These are phyloP conservation scores for Leptosphaerulina australis DNA, from an alignment of 2,329 filamentous ascomycete species.

Conservation along the genomic window DNA sequence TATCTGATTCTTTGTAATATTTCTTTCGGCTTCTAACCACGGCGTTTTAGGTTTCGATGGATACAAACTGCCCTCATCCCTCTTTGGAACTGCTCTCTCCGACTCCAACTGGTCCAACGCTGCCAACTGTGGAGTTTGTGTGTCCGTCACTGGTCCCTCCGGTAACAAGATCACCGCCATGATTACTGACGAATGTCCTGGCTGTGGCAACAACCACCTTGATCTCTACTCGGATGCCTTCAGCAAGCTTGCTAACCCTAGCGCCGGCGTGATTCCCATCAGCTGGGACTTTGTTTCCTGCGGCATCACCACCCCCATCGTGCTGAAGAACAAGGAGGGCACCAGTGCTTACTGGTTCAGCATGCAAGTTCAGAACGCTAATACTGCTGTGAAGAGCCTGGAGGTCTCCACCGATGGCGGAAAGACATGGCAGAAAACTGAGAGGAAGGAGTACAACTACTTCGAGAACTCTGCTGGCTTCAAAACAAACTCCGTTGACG, in stretches of 20 bases:
- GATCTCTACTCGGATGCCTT: constrained; percentile 63
- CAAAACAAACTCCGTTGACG: constrained; percentile 59
- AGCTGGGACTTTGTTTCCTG: constrained; percentile 59
- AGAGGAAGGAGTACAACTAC: constrained; percentile 61
- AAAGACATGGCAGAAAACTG: constrained; percentile 63
- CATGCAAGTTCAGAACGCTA: constrained; percentile 70
- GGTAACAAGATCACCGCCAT: constrained; percentile 68
- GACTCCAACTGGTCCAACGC: constrained; percentile 62
- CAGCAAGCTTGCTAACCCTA: constrained; percentile 52
- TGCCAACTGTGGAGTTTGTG: constrained; percentile 65
- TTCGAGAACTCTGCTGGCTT: constrained; percentile 66
- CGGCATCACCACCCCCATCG: constrained; percentile 57
- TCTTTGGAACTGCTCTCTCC: constrained; percentile 68
- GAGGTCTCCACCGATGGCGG: constrained; percentile 68
- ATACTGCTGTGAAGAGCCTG: constrained; percentile 61
- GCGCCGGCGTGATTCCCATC: constrained; percentile 57
- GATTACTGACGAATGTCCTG: constrained; percentile 66
- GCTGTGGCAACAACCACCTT: constrained; percentile 60
- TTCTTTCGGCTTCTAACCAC: not conserved
- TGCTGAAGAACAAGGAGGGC: constrained; percentile 61
- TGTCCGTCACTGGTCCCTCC: constrained; percentile 63
- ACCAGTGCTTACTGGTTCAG: constrained; percentile 62
- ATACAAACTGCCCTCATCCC: constrained; percentile 64
- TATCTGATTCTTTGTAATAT: not conserved
- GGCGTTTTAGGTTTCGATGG: constrained; percentile 60